Evolutionary conservation across 768 basidiomycete genomes (phyloP).

Genomic region (Lactifluus volemus): DNA sequence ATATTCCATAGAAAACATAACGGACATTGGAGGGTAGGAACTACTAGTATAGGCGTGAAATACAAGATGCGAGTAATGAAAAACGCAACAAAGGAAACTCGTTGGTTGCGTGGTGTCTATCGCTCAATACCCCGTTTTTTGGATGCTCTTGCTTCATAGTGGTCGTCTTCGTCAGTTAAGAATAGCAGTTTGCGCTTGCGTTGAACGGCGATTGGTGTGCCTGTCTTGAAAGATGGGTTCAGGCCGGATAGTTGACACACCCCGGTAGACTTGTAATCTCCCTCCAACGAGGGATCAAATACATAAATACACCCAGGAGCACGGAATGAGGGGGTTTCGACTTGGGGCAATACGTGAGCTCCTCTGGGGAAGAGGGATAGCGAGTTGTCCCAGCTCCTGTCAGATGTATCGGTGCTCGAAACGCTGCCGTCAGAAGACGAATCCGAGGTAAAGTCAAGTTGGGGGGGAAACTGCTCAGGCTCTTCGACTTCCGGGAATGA

Average conservation of each 20-base stretch:
- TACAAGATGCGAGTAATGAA: background rate
- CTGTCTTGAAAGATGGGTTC: background rate
- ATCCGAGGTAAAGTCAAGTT: background rate
- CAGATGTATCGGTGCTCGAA: background rate
- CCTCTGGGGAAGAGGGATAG: background rate
- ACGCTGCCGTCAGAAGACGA: background rate
- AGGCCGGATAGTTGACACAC: background rate
- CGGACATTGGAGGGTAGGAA: background rate
- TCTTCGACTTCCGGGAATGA: background rate
- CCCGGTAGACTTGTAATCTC: background rate
- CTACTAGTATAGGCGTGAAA: background rate
- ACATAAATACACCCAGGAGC: background rate
- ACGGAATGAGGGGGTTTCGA: background rate
- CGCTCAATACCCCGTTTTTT: background rate
- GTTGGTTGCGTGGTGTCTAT: background rate
- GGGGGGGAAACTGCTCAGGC: background rate
- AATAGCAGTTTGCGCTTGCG: constrained; percentile 14
- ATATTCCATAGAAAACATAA: background rate
- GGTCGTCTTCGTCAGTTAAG: background rate
- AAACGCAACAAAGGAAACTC: constrained; percentile 1
- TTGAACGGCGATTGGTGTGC: background rate
- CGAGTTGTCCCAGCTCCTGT: background rate
- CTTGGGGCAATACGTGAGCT: background rate
- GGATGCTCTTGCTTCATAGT: background rate
- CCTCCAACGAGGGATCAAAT: background rate